Evolutionary conservation across 2,329 filamentous ascomycete species (phyloP).

Genomic region (Zasmidium angulare): DNA sequence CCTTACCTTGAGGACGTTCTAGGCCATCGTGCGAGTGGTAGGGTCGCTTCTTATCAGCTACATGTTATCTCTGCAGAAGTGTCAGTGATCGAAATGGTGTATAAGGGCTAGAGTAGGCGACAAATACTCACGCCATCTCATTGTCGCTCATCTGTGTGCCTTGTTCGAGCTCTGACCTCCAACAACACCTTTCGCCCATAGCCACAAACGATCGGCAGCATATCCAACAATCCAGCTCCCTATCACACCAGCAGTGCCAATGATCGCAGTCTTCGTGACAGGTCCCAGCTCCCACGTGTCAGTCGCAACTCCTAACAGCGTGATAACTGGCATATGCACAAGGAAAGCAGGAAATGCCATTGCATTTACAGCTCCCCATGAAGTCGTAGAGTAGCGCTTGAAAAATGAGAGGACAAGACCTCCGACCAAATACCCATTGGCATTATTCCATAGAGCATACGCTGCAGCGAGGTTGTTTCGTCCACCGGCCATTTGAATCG

Average conservation of each 20-base stretch:
- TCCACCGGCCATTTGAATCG: background rate
- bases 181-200: background rate
- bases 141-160: background rate
- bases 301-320: constrained; percentile 1
- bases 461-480: background rate
- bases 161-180: background rate
- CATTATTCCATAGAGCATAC: constrained; percentile 5
- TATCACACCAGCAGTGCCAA: constrained; percentile 2
- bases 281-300: constrained; percentile 1
- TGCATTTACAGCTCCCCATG: constrained; percentile 1
- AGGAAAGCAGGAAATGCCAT: constrained; percentile 5
- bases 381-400: background rate
- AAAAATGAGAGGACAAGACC: background rate
- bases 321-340: constrained; percentile 7
- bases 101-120: too few species aligned
- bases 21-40: background rate
- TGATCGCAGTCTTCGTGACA: background rate
- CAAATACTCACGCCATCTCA: too few species aligned
- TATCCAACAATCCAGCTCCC: constrained; percentile 4
- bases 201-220: background rate
- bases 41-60: too few species aligned
- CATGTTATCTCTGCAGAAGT: too few species aligned
- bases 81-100: too few species aligned
- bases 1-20: background rate
- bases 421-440: background rate